Evolutionary conservation across 2,329 filamentous ascomycete species (phyloP).

Genomic region (Sphaerulina vaccinii): DNA sequence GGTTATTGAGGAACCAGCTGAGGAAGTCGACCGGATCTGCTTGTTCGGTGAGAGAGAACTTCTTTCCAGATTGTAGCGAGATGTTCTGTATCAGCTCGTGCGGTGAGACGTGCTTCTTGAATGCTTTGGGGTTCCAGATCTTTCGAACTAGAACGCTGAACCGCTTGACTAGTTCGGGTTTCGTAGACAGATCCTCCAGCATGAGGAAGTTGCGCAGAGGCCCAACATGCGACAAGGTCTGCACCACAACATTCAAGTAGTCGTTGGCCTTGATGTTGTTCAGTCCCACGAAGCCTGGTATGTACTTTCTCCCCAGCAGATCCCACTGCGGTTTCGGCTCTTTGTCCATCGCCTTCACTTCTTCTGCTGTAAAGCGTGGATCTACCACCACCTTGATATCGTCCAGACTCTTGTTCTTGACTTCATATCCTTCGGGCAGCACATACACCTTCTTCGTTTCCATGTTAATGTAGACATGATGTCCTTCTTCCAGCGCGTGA

Average conservation of each 20-base stretch:
- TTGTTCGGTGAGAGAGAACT: slow-evolving; percentile 85
- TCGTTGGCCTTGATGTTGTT: slow-evolving; percentile 99
- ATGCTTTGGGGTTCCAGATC: slow-evolving; percentile 95
- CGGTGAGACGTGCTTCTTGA: slow-evolving; percentile 94
- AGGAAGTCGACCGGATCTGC: slow-evolving; percentile 96
- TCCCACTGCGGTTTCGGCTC: slow-evolving; percentile 65
- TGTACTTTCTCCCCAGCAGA: slow-evolving; percentile 78
- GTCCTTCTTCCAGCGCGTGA: slow-evolving; percentile 88
- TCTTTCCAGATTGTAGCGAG: slow-evolving; percentile 83
- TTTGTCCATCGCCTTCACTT: slow-evolving; percentile 78
- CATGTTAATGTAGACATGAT: slow-evolving; percentile 99
- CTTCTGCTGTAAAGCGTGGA: slow-evolving; percentile 75
- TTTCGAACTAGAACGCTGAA: slow-evolving; percentile 90
- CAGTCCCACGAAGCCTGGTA: slow-evolving; percentile 94
- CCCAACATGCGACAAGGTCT: slow-evolving; percentile 83
- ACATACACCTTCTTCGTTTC: slow-evolving; percentile 88
- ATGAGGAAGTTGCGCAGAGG: slow-evolving; percentile 91
- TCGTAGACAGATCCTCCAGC: slow-evolving; percentile 72
- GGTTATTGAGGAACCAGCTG: slow-evolving; percentile 94
- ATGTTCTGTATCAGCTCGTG: slow-evolving; percentile 97
- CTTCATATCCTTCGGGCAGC: slow-evolving; percentile 94
- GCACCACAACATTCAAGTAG: slow-evolving; percentile 93
- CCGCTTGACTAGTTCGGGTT: slow-evolving; percentile 79
- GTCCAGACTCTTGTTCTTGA: slow-evolving; percentile 88
- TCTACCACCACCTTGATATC: slow-evolving; percentile 99